Evolutionary conservation across 306 rosid species (phyloP).

Genomic region (Alnus glutinosa): DNA sequence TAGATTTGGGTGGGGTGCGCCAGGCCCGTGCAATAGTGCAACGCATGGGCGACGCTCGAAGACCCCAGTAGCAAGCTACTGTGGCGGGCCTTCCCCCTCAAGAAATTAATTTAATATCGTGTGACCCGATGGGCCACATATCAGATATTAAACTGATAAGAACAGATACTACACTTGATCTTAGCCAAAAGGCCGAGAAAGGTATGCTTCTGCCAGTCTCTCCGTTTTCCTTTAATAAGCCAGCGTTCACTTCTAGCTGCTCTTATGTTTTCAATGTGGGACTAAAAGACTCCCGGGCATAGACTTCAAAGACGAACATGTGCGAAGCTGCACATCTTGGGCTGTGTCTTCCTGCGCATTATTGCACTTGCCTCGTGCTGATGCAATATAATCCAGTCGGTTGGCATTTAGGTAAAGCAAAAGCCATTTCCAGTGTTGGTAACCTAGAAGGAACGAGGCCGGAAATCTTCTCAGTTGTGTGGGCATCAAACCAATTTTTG

Average conservation of each 20-base stretch:
- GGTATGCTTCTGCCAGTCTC: accelerated
- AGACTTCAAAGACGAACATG: neutral
- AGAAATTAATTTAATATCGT: neutral
- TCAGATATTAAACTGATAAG: constrained; percentile 9
- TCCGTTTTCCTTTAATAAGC: neutral
- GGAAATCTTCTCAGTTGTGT: neutral
- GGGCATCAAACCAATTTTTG: neutral
- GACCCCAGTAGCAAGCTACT: neutral
- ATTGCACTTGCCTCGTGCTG: neutral
- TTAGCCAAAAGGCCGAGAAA: constrained; percentile 12
- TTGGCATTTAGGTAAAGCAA: neutral
- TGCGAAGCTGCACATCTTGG: neutral
- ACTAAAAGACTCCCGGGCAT: neutral
- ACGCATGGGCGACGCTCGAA: neutral
- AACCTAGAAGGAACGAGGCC: neutral
- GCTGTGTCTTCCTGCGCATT: no score
- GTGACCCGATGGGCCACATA: neutral
- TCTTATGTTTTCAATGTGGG: neutral
- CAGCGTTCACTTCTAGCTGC: neutral
- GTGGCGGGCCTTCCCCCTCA: neutral
- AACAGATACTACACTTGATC: constrained; percentile 8
- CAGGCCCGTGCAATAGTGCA: neutral
- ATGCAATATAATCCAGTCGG: neutral
- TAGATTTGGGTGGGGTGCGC: neutral
- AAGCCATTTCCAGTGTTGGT: no score